These are phyloP conservation scores for Periglandula ipomoeae DNA, from an alignment of 2,329 filamentous ascomycete genomes.

Conservation along the genomic window DNA sequence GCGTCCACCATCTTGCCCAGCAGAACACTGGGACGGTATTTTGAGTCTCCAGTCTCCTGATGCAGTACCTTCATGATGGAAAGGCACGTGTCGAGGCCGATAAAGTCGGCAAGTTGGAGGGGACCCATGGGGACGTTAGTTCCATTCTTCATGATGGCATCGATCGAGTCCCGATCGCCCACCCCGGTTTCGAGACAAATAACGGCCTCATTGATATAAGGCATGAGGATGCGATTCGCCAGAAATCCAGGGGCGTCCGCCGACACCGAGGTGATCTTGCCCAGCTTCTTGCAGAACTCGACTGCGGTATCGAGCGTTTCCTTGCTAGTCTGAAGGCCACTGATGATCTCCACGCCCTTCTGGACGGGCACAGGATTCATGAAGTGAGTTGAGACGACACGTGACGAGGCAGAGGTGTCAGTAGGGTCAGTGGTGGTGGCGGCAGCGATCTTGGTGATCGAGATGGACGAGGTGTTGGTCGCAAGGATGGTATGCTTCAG, in stretches of 20 bases:
- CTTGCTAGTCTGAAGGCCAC: conserved; percentile 80
- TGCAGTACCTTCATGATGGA: conserved; percentile 96
- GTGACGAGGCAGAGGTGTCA: conserved; percentile 71
- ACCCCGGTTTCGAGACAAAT: conserved; percentile 93
- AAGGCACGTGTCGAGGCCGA: conserved; percentile 90
- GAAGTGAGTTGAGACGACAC: conserved; percentile 93
- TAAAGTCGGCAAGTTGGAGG: conserved; percentile 88
- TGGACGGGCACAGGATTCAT: conserved; percentile 99
- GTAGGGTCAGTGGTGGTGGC: conserved; percentile 70
- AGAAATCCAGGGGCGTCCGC: conserved; percentile 90
- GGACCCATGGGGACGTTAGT: conserved; percentile 99
- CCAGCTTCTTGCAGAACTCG: conserved; percentile 82
- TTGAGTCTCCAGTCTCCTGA: conserved; percentile 85
- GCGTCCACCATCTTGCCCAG: conserved; percentile 95
- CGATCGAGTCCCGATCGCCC: conserved; percentile 82
- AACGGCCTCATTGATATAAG: conserved; percentile 97
- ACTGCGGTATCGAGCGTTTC: conserved; percentile 75
- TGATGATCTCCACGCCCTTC: conserved; percentile 96
- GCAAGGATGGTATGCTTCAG: conserved; percentile 81
- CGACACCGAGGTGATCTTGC: conserved; percentile 80
- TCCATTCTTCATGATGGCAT: conserved; percentile 98
- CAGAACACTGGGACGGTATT: conserved; percentile 84
- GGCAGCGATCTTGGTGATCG: conserved; percentile 91
- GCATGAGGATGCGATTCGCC: conserved; percentile 95
- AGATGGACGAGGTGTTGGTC: conserved; percentile 98